Evolutionary conservation across 2,329 filamentous ascomycete genomes (phyloP).

Genomic region (Penicillium italicum): DNA sequence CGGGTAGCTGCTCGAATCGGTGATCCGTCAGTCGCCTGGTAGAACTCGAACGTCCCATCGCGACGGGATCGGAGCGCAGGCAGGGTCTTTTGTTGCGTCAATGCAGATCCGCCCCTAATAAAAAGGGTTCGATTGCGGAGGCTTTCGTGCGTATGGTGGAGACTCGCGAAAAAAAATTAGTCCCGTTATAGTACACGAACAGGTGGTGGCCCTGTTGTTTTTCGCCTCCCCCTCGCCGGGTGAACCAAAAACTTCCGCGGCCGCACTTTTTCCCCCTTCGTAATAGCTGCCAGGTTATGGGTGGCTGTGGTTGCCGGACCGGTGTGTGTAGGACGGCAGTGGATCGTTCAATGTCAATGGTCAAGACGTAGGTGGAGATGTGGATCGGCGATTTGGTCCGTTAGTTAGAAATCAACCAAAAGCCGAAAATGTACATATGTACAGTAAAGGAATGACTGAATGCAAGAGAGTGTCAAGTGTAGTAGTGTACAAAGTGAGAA

Average conservation of each 20-base stretch:
- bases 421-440: background rate
- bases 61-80: background rate
- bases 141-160: background rate
- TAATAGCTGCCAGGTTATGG: background rate
- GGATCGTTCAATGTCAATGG: conserved; percentile 9
- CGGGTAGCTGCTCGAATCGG: conserved; percentile 44
- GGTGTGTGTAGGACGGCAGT: background rate
- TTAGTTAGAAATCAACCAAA: background rate
- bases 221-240: conserved; percentile 5
- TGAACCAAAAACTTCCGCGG: background rate
- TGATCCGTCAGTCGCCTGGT: conserved; percentile 45
- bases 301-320: background rate
- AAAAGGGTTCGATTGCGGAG: background rate
- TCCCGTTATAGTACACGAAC: background rate
- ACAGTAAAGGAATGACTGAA: conserved; percentile 3
- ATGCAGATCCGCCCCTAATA: background rate
- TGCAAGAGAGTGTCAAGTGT: background rate
- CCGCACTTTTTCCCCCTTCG: too few relatives aligned
- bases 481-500: background rate
- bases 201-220: background rate
- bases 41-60: conserved; percentile 37
- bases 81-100: conserved; percentile 7
- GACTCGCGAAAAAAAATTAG: conserved; percentile 7
- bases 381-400: conserved; percentile 5
- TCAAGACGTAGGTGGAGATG: conserved; percentile 3